Evolutionary conservation across 305 asterid genomes (phyloP).

Genomic region (Nicotiana rustica): DNA sequence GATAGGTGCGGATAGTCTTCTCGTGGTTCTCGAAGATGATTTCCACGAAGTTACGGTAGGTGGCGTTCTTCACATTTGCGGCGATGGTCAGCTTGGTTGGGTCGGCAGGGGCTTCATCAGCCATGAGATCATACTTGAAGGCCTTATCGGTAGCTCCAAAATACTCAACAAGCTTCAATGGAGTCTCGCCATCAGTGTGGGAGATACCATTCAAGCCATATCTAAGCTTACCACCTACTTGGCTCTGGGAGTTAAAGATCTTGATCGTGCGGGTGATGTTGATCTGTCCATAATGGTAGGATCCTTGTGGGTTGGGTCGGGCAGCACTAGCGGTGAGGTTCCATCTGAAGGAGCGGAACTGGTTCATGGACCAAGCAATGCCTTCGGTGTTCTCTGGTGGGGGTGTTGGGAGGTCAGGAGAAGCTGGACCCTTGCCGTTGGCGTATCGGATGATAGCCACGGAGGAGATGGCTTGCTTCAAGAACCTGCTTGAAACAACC

Average conservation of each 20-base stretch:
- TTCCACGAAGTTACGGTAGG: constrained; percentile 77
- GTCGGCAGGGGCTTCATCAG: constrained; percentile 54
- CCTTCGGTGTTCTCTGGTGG: constrained; percentile 67
- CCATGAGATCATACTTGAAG: constrained; percentile 61
- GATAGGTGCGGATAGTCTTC: constrained; percentile 74
- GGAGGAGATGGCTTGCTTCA: constrained; percentile 46
- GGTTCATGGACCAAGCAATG: constrained; percentile 84
- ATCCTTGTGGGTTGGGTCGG: constrained; percentile 95
- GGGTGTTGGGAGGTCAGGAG: constrained; percentile 60
- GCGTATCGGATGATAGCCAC: constrained; percentile 64
- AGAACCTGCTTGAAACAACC: constrained; percentile 74
- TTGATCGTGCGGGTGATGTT: constrained; percentile 87
- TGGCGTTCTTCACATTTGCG: constrained; percentile 68
- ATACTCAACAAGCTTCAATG: constrained; percentile 80
- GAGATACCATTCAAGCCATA: constrained; percentile 78
- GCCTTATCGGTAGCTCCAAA: constrained; percentile 55
- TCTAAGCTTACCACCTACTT: constrained; percentile 67
- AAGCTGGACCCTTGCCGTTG: constrained; percentile 55
- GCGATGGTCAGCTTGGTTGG: constrained; percentile 39
- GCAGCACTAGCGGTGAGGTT: constrained; percentile 91
- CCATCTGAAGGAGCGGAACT: constrained; percentile 89
- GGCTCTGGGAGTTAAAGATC: constrained; percentile 52
- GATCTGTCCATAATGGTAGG: constrained; percentile 86
- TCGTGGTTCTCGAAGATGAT: constrained; percentile 78
- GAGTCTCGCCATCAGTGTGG: constrained; percentile 65